A percentile compares a stretch with the other conserved stretches of the same genome.
phyloP scores from a whole-genome alignment of 164 flowering plant genomes.

The Liriodendron chinense region DNA sequence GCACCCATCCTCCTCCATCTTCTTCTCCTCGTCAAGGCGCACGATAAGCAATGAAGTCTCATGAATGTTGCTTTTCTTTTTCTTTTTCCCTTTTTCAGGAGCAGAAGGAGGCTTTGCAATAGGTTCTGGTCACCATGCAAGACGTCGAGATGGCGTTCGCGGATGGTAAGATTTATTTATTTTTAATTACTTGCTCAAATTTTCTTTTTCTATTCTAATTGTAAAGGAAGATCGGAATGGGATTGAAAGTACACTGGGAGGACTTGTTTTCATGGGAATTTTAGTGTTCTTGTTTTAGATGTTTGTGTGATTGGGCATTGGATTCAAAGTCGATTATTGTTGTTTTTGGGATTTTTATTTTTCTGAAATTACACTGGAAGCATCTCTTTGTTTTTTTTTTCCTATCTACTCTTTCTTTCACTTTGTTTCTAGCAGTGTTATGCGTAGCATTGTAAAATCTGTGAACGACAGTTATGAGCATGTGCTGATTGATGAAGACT shows the following conservation, averaged over 20 bases:
- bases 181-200: neutral
- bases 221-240: too few relatives aligned
- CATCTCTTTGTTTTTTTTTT: slow-evolving; percentile 16
- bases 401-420: slow-evolving; percentile 14
- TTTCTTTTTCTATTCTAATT: too few relatives aligned
- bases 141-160: slow-evolving; percentile 80
- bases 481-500: slow-evolving; percentile 23
- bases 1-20: too few relatives aligned
- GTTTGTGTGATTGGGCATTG: too few relatives aligned
- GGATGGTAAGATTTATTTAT: slow-evolving; percentile 46
- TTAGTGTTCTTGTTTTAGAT: too few relatives aligned
- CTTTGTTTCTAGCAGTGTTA: slow-evolving; percentile 9
- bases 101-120: slow-evolving; percentile 67
- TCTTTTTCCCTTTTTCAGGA: slow-evolving; percentile 38
- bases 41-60: too few relatives aligned
- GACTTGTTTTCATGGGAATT: too few relatives aligned
- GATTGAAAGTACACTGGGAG: too few relatives aligned
- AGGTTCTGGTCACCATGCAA: slow-evolving; percentile 64
- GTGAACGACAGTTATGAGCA: slow-evolving; percentile 16
- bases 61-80: neutral
- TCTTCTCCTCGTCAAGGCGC: neutral
- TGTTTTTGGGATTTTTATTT: too few relatives aligned
- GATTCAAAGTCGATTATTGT: too few relatives aligned
- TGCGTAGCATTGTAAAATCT: slow-evolving; percentile 24
- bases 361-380: too few relatives aligned